These are phyloP conservation scores for Saccharomycopsis hybrid DNA, from an alignment of 1,139 yeast genomes.

Conservation along the genomic window DNA sequence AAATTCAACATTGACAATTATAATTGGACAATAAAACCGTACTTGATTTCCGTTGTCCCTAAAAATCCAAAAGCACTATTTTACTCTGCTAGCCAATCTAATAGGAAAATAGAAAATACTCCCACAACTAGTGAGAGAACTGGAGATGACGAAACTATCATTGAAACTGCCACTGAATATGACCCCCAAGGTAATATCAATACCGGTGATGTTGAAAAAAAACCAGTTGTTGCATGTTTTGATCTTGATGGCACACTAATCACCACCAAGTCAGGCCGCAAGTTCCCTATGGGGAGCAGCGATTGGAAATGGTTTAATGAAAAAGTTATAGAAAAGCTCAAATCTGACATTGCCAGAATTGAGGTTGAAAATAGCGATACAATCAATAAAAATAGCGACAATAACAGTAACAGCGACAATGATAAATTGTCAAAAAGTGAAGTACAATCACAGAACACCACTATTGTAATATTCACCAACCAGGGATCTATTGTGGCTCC, in stretches of 20 bases:
- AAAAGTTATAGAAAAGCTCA: slow-evolving; percentile 28
- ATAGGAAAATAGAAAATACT: not conserved
- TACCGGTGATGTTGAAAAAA: too few relatives aligned
- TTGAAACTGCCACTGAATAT: not conserved
- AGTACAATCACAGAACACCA: slow-evolving; percentile 21
- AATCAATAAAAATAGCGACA: slow-evolving; percentile 27
- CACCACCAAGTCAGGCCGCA: slow-evolving; percentile 48
- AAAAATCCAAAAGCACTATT: not conserved
- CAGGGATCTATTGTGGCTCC: slow-evolving; percentile 62
- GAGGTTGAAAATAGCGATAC: too few relatives aligned
- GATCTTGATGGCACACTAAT: slow-evolving; percentile 27
- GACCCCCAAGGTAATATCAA: not conserved
- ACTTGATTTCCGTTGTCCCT: not conserved
- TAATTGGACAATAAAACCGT: slow-evolving; percentile 5
- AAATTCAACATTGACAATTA: too few relatives aligned
- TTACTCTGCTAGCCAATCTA: not conserved
- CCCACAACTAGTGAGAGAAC: not conserved
- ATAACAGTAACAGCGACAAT: slow-evolving; percentile 20
- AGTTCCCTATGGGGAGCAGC: slow-evolving; percentile 45
- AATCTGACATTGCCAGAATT: too few relatives aligned
- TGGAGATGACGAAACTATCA: not conserved
- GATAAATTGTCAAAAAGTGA: not conserved
- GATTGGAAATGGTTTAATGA: slow-evolving; percentile 68
- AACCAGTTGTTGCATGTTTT: too few relatives aligned
- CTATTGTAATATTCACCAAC: slow-evolving; percentile 71